Percentiles rank a stretch among this genome's conserved stretches.
These are phyloP conservation scores for Calocybe gambosa DNA, from an alignment of 1,284 basidiomycete species.

Conservation along the genomic window DNA sequence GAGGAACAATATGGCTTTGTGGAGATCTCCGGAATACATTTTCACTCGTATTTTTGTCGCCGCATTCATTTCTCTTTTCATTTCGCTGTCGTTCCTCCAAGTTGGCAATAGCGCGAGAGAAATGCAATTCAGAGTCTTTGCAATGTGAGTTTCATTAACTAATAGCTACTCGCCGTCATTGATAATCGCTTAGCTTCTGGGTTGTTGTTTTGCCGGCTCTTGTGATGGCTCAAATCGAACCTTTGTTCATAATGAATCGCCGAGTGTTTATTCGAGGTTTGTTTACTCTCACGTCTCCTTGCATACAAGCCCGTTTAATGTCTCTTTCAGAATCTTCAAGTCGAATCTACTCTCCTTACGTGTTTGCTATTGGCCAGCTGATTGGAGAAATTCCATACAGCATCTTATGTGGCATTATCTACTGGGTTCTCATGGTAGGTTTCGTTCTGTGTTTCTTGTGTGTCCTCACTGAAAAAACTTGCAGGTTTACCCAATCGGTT, in stretches of 20 bases:
- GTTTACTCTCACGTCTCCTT: background rate
- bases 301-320: background rate
- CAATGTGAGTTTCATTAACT: slow-evolving; percentile 42
- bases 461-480: background rate
- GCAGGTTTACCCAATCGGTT: slow-evolving; percentile 66
- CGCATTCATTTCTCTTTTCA: slow-evolving; percentile 70
- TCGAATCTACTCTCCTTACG: slow-evolving; percentile 72
- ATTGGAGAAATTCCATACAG: slow-evolving; percentile 81
- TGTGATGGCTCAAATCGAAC: slow-evolving; percentile 78
- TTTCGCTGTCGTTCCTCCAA: slow-evolving; percentile 82
- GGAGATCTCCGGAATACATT: slow-evolving; percentile 79
- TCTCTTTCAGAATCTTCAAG: slow-evolving; percentile 54
- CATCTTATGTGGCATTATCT: slow-evolving; percentile 64
- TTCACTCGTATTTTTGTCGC: slow-evolving; percentile 81
- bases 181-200: slow-evolving; percentile 50
- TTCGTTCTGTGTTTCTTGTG: slow-evolving; percentile 3
- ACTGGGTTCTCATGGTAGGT: slow-evolving; percentile 70
- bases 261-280: slow-evolving; percentile 61
- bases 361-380: slow-evolving; percentile 81
- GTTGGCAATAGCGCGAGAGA: slow-evolving; percentile 57
- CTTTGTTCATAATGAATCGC: slow-evolving; percentile 81
- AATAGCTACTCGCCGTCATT: slow-evolving; percentile 1
- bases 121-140: slow-evolving; percentile 83
- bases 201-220: slow-evolving; percentile 67
- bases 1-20: slow-evolving; percentile 74